Percentiles rank a stretch among this genome's conserved stretches.
These are phyloP conservation scores for Triticum monococcum DNA, from an alignment of 176 grass and related monocot genomes.

Conservation along the genomic window DNA sequence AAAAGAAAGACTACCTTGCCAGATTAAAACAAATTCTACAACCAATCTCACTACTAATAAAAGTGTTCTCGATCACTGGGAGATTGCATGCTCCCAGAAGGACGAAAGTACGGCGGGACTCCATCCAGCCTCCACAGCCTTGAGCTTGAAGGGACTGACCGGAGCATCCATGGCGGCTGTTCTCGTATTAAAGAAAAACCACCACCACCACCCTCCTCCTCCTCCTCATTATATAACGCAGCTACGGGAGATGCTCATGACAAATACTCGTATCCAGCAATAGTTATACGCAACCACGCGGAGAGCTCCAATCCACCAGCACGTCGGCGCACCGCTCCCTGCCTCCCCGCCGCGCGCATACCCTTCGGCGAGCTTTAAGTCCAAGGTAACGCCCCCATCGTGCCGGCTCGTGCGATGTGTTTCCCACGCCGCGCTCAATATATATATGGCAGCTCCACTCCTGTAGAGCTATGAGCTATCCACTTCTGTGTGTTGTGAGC, in stretches of 20 bases:
- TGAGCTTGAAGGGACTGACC: conserved; percentile 20
- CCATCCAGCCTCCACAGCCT: not conserved
- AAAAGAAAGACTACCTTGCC: too few species aligned
- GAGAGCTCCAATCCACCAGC: conserved; percentile 47
- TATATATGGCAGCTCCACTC: not conserved
- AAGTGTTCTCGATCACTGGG: too few species aligned
- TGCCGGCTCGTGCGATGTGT: not conserved
- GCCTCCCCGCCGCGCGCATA: not conserved
- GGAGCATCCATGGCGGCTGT: conserved; percentile 43
- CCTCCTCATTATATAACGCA: conserved; percentile 57
- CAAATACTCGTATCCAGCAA: conserved; percentile 40
- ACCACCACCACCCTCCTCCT: conserved; percentile 19
- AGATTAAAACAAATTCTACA: too few species aligned
- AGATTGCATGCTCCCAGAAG: too few species aligned
- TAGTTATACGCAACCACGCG: conserved; percentile 51
- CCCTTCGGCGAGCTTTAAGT: not conserved
- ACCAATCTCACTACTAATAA: too few species aligned
- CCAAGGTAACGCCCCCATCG: conserved; percentile 37
- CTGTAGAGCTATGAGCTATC: not conserved
- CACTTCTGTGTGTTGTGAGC: not conserved
- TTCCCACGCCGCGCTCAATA: not conserved
- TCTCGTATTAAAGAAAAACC: conserved; percentile 70
- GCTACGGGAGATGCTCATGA: conserved; percentile 43
- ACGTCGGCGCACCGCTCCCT: not conserved
- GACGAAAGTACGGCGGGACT: too few species aligned